A percentile compares a stretch with the other conserved stretches of the same genome.
Evolutionary conservation across 1,139 yeast genomes (phyloP).

Genomic region (Sugiyamaella xylanicola): DNA sequence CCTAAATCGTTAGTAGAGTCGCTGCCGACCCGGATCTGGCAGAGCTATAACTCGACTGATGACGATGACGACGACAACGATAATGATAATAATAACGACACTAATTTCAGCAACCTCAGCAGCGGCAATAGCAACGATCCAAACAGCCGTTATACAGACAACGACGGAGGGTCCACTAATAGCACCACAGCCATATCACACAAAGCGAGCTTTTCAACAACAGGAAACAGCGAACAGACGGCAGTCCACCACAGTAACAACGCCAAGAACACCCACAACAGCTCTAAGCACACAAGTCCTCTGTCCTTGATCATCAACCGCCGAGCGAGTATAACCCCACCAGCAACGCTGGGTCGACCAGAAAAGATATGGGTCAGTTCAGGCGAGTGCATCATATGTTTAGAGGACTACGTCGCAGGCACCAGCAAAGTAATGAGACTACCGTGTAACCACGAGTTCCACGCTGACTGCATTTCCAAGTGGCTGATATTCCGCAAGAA

Average conservation of each 20-base stretch:
- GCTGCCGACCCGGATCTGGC: constrained; percentile 45
- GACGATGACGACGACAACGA: constrained; percentile 7
- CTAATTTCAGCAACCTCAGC: too few relatives aligned
- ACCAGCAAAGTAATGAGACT: constrained; percentile 43
- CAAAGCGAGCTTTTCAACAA: too few relatives aligned
- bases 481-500: constrained; percentile 45
- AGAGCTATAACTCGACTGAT: constrained; percentile 15
- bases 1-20: constrained; percentile 42
- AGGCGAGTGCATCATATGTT: constrained; percentile 48
- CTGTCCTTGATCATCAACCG: constrained; percentile 2
- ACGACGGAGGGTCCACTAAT: too few relatives aligned
- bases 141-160: too few relatives aligned
- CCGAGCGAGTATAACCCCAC: not conserved
- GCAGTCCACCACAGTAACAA: too few relatives aligned
- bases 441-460: constrained; percentile 51
- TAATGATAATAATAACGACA: too few relatives aligned
- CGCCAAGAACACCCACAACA: too few relatives aligned
- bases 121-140: too few relatives aligned
- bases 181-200: too few relatives aligned
- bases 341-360: constrained; percentile 13
- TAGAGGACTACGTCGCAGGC: constrained; percentile 45
- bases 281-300: constrained; percentile 7
- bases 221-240: too few relatives aligned
- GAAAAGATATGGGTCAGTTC: constrained; percentile 40
- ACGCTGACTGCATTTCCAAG: constrained; percentile 44